Conservation (phyloP, 1,139 yeast genomes). For the Candida frijolesensis region DNA sequence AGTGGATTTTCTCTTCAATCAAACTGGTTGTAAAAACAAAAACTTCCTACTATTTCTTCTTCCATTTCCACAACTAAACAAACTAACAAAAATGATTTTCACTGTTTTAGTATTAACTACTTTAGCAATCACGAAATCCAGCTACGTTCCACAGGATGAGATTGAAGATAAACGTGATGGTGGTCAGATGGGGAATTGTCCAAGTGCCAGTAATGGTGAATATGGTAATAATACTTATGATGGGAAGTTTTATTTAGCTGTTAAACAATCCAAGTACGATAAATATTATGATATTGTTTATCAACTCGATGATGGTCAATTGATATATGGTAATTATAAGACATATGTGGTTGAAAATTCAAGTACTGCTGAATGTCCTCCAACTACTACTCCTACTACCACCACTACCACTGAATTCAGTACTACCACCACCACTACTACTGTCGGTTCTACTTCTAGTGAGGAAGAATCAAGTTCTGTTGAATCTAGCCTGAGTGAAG, state of each 20-base stretch:
- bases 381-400: not conserved
- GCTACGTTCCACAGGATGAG: not conserved
- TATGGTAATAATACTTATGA: conserved; percentile 2
- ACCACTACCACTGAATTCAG: not conserved
- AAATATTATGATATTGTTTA: conserved; percentile 6
- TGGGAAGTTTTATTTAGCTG: conserved; percentile 9
- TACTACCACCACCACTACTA: not conserved
- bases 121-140: not conserved
- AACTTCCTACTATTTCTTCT: not conserved
- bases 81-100: conserved; percentile 1
- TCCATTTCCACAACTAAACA: not conserved
- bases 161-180: not conserved
- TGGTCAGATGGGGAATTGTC: not conserved
- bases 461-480: not conserved
- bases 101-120: not conserved
- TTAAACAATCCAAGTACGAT: conserved; percentile 4
- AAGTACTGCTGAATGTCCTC: not conserved
- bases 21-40: not conserved
- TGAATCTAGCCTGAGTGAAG: not conserved
- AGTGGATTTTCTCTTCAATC: not conserved
- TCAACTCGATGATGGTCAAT: conserved; percentile 10
- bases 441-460: not conserved
- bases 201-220: not conserved
- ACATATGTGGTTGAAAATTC: conserved; percentile 2
- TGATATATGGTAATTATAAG: conserved; percentile 4